Evolutionary conservation across 257 asterid genomes (phyloP).

Genomic region (Gentiana macrophylla): DNA sequence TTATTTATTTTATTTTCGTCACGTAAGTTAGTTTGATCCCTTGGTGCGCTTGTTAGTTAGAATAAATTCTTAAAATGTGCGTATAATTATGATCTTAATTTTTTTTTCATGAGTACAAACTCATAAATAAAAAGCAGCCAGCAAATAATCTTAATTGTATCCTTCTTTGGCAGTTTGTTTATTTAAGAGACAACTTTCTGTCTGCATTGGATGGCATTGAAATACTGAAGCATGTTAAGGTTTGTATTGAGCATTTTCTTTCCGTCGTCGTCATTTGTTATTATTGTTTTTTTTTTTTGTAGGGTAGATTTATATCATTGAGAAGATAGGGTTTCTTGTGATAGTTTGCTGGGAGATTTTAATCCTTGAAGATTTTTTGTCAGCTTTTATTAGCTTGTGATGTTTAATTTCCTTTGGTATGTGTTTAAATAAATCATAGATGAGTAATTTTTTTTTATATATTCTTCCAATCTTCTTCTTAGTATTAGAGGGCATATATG

Average conservation of each 20-base stretch:
- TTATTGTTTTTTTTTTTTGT: neutral
- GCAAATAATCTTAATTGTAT: neutral
- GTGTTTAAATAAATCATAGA: too few relatives aligned
- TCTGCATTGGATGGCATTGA: slow-evolving; percentile 91
- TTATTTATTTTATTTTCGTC: neutral
- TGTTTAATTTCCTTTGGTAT: too few relatives aligned
- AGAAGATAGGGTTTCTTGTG: too few relatives aligned
- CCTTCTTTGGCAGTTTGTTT: slow-evolving; percentile 66
- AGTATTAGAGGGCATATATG: too few relatives aligned
- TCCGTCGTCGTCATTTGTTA: neutral
- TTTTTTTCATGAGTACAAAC: neutral
- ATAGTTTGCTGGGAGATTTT: too few relatives aligned
- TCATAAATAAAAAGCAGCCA: neutral
- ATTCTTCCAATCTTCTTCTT: too few relatives aligned
- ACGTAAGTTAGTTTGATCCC: slow-evolving; percentile 1
- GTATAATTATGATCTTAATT: neutral
- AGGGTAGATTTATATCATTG: neutral
- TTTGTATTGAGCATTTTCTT: slow-evolving; percentile 13
- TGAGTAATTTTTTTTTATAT: too few relatives aligned
- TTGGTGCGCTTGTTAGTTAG: neutral
- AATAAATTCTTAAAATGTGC: neutral
- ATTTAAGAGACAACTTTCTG: slow-evolving; percentile 92
- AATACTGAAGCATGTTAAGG: slow-evolving; percentile 88
- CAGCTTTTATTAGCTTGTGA: too few relatives aligned
- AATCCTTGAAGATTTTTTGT: too few relatives aligned